Base-by-base conservation (phyloP, 306 rosid species). In the Glycine tomentella region DNA sequence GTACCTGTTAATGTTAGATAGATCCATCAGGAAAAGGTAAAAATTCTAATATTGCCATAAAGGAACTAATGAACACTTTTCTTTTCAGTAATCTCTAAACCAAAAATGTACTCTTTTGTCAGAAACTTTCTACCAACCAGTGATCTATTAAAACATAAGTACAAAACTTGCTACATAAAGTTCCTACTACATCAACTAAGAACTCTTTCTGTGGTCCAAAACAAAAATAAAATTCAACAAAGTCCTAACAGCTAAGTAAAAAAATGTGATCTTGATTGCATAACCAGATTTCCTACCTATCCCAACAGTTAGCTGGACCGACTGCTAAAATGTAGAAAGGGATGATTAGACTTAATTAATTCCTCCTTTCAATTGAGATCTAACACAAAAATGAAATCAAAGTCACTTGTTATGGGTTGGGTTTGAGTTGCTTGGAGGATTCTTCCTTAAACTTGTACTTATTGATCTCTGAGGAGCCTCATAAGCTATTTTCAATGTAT, bases 371-470 rank as follows among this genome's bases (percentile, higher is more conserved):
- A 10, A 5, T 66, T 42, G 85, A 75, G 88, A 83, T 80, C 87
- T 73, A 75, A 72, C 33, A n/a, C 45, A 17, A 62, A 82, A 57
- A 72, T 16, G 9, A 65, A 69, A 53, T 69, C 71, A 42, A 49
- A 64, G 49, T 89, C 84, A 81, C 89, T 84, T 84, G 79, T 92
- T 92, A 50, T 92, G 97, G 51, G 61, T 90, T 51, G 97, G 95
- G 83, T 90, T 92, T 42, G 95, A 89, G 8, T 87, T 85, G 91
- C 92, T 92, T 50, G 80, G 49, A 8, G 97, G 95, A 16, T 91
- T 84, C 79, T 74, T 67, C 88, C 86, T 88, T 81, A 91, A 87
- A 81, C 87, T 90, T 50, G 93, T 55, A 62, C 81, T 84, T 2
- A 75, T 64, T 12, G 95, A 86, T 85, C 71, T 82, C 89, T 77